Conservation (phyloP, 2,329 filamentous ascomycete genomes). For the Cercospora nicotianae region DNA sequence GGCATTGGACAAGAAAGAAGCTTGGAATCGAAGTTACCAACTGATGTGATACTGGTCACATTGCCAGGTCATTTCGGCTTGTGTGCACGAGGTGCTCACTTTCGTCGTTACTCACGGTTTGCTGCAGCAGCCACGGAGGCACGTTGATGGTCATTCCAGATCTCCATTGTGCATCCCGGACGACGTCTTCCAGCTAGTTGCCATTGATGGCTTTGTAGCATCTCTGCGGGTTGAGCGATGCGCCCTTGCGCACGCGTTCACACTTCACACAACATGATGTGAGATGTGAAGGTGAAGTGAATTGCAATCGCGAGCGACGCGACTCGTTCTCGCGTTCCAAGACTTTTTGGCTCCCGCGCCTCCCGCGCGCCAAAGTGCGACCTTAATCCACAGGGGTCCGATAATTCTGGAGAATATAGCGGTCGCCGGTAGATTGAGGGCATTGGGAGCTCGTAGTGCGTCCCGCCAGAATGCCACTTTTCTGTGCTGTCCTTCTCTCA, state of each 20-base stretch:
- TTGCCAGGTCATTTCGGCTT: background rate
- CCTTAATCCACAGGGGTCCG: constrained; percentile 2
- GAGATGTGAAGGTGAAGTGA: background rate
- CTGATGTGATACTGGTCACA: background rate
- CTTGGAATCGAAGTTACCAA: background rate
- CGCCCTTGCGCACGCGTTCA: background rate
- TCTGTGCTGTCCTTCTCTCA: background rate
- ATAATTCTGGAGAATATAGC: constrained; percentile 3
- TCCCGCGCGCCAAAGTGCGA: background rate
- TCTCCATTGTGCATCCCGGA: background rate
- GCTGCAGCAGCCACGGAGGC: background rate
- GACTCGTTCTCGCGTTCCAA: constrained; percentile 9
- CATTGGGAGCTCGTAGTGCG: background rate
- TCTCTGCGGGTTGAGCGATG: background rate
- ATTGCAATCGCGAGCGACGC: background rate
- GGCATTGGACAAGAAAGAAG: background rate
- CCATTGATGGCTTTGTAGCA: background rate
- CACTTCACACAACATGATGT: background rate
- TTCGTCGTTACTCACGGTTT: background rate
- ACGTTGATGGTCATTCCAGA: background rate
- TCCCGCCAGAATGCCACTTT: constrained; percentile 1
- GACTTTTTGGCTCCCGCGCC: background rate
- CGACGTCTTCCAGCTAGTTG: background rate
- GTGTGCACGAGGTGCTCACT: background rate
- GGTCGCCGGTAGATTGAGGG: constrained; percentile 3